Conservation (phyloP, 2,329 filamentous ascomycete genomes). For the Cytospora piceae region DNA sequence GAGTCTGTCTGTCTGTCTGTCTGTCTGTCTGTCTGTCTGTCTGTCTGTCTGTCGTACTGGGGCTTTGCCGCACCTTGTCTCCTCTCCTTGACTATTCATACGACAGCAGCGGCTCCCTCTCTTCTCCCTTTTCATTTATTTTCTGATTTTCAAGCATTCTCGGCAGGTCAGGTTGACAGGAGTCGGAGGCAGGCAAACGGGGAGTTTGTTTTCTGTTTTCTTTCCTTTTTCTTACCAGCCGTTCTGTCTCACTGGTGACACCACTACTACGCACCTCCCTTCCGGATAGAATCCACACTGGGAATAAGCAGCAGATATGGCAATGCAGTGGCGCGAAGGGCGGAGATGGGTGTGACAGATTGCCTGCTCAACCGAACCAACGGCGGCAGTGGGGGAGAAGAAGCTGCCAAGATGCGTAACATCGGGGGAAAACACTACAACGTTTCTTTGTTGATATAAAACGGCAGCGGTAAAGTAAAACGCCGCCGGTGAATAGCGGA, state of each 20-base stretch:
- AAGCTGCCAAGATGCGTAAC: neutral
- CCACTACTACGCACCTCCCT: neutral
- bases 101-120: too few relatives aligned
- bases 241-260: neutral
- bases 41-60: too few relatives aligned
- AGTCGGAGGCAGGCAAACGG: neutral
- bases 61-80: neutral
- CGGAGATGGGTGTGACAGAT: too few relatives aligned
- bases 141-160: neutral
- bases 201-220: too few relatives aligned
- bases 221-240: neutral
- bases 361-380: too few relatives aligned
- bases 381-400: too few relatives aligned
- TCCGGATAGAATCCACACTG: neutral
- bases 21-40: too few relatives aligned
- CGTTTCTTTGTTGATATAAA: constrained; percentile 2
- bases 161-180: neutral
- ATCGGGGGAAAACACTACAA: neutral
- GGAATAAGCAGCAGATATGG: neutral
- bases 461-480: neutral
- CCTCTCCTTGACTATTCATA: neutral
- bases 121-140: neutral
- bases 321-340: neutral
- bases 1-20: too few relatives aligned
- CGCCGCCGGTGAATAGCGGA: constrained; percentile 2